phyloP scores from a whole-genome alignment of 805 yeast species.

The Monosporozyma servazzii region DNA sequence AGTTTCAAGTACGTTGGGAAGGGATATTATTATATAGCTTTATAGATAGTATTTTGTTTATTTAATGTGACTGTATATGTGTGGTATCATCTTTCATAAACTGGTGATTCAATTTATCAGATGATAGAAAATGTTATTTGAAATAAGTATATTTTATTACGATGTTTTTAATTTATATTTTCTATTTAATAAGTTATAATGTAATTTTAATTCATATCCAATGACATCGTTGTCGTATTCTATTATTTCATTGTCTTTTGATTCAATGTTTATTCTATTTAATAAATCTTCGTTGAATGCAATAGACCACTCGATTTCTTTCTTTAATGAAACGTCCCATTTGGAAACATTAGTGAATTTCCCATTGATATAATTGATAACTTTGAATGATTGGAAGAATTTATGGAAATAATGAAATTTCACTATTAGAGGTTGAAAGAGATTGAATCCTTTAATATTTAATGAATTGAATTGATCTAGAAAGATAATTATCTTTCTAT shows the following conservation, averaged over 20 bases:
- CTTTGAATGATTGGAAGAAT: conserved; percentile 1
- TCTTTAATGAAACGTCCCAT: neutral
- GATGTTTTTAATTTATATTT: conserved; percentile 3
- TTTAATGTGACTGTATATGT: neutral
- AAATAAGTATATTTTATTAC: no score
- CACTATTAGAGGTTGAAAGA: neutral
- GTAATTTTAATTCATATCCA: neutral
- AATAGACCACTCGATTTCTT: neutral
- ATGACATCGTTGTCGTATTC: neutral
- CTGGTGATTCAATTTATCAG: no score
- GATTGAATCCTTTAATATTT: neutral
- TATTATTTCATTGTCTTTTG: neutral
- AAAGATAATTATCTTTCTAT: neutral
- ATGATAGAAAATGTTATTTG: no score
- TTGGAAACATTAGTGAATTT: neutral
- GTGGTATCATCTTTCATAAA: no score
- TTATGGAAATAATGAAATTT: conserved; percentile 1
- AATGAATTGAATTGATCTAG: conserved; percentile 1
- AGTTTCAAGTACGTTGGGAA: no score
- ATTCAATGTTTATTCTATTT: neutral
- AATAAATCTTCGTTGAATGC: neutral
- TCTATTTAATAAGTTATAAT: neutral
- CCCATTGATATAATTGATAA: neutral
- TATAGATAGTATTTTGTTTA: no score
- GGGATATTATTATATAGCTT: neutral